These are phyloP conservation scores for Houttuynia cordata DNA, from an alignment of 164 flowering plant genomes.

Conservation along the genomic window DNA sequence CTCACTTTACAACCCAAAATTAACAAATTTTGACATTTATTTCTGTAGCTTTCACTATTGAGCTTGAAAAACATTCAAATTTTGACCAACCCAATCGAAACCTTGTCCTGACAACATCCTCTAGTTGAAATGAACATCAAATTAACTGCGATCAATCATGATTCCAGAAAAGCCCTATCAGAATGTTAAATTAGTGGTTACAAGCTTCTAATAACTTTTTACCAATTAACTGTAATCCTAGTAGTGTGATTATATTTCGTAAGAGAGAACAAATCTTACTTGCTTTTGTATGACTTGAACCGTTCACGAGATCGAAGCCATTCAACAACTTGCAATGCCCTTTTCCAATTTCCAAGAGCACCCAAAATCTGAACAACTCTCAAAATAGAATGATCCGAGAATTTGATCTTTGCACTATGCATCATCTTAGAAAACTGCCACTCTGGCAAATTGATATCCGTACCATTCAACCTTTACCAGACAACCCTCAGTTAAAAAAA, in stretches of 20 bases:
- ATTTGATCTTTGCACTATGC: slow-evolving; percentile 67
- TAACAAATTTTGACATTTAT: too few species aligned
- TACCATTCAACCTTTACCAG: slow-evolving; percentile 72
- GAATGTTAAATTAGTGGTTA: too few species aligned
- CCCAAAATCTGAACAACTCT: slow-evolving; percentile 80
- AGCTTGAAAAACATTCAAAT: too few species aligned
- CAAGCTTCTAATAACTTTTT: too few species aligned
- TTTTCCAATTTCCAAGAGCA: slow-evolving; percentile 74
- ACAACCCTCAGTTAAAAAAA: not conserved
- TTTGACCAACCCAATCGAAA: too few species aligned
- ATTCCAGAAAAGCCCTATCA: too few species aligned
- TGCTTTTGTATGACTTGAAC: slow-evolving; percentile 55
- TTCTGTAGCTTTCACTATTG: too few species aligned
- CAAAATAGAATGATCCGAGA: slow-evolving; percentile 60
- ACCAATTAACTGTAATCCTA: not conserved
- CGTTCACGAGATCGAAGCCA: slow-evolving; percentile 83
- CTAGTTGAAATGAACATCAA: too few species aligned
- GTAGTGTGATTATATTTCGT: not conserved
- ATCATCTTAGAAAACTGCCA: slow-evolving; percentile 88
- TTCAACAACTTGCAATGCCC: slow-evolving; percentile 78
- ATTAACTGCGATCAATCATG: too few species aligned
- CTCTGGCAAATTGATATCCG: slow-evolving; percentile 70
- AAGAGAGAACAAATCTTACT: slow-evolving; percentile 21
- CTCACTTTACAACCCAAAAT: too few species aligned
- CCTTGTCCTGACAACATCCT: too few species aligned